Conservation (phyloP, 2,329 filamentous ascomycete genomes). For the Fusarium beomiforme region DNA sequence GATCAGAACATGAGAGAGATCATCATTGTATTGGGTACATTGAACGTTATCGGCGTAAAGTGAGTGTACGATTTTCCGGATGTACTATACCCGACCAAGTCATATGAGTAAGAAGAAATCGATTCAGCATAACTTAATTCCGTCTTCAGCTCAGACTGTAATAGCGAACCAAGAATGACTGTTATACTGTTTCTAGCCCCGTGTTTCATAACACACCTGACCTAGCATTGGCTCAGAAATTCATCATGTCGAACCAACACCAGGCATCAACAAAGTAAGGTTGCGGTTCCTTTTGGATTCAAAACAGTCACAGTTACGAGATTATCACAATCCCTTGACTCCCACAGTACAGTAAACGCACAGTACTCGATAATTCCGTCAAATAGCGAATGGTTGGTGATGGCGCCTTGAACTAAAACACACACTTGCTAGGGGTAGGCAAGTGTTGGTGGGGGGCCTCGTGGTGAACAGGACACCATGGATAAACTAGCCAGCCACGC, state of each 20-base stretch:
- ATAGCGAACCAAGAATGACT: background rate
- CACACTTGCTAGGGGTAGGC: constrained; percentile 20
- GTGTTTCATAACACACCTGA: background rate
- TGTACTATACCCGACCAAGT: background rate
- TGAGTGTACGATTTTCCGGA: background rate
- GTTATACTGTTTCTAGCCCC: background rate
- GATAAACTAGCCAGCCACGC: constrained; percentile 23
- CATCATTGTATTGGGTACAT: constrained; percentile 1
- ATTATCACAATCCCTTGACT: background rate
- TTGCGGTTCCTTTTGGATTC: background rate
- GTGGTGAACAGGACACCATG: constrained; percentile 39
- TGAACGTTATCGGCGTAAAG: background rate
- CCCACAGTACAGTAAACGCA: constrained; percentile 16
- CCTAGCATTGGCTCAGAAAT: background rate
- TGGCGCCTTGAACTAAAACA: constrained; percentile 35
- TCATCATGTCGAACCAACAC: background rate
- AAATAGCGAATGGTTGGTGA: constrained; percentile 10
- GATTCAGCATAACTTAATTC: background rate
- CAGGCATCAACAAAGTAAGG: constrained; percentile 7
- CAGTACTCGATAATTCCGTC: constrained; percentile 14
- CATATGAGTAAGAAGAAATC: background rate
- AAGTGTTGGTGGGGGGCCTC: constrained; percentile 38
- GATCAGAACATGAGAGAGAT: constrained; percentile 7
- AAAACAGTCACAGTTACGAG: constrained; percentile 10
- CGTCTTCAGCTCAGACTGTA: background rate